phyloP scores from a whole-genome alignment of 225 moss, liverwort and hornwort genomes.

The Marchantia polymorpha region DNA sequence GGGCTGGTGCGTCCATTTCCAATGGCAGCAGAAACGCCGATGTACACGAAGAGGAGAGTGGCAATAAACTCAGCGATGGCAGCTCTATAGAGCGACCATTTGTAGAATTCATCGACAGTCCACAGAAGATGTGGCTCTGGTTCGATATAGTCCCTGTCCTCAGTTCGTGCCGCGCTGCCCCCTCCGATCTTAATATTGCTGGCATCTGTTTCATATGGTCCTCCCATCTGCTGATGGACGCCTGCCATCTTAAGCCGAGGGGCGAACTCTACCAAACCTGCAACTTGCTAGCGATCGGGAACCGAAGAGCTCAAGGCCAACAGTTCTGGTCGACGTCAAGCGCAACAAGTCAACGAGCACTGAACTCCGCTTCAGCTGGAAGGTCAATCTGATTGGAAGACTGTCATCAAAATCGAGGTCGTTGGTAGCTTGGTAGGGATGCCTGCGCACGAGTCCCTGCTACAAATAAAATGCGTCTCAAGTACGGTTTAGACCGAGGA shows the following conservation, averaged over 20 bases:
- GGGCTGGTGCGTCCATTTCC: constrained; percentile 9
- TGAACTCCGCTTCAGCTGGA: too few species aligned
- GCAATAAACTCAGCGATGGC: constrained; percentile 40
- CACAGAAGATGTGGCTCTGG: constrained; percentile 23
- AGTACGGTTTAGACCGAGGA: background rate
- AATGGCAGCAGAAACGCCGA: constrained; percentile 26
- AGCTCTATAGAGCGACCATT: constrained; percentile 40
- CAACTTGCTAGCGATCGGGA: background rate
- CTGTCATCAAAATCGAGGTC: background rate
- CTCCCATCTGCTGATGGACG: background rate
- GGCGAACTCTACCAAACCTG: background rate
- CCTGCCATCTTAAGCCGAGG: background rate
- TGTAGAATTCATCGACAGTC: constrained; percentile 19
- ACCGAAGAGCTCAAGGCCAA: too few species aligned
- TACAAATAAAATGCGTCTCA: background rate
- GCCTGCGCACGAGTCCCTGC: background rate
- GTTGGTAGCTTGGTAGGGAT: constrained; percentile 7
- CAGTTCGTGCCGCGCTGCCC: background rate
- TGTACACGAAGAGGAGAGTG: constrained; percentile 37
- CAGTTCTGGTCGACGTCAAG: too few species aligned
- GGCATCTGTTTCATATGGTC: too few species aligned
- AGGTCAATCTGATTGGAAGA: background rate
- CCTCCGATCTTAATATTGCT: background rate
- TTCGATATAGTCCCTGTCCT: constrained; percentile 21
- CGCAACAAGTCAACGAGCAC: too few species aligned